Conservation (phyloP, 2,329 filamentous ascomycete genomes). For the Coleophoma crateriformis region DNA sequence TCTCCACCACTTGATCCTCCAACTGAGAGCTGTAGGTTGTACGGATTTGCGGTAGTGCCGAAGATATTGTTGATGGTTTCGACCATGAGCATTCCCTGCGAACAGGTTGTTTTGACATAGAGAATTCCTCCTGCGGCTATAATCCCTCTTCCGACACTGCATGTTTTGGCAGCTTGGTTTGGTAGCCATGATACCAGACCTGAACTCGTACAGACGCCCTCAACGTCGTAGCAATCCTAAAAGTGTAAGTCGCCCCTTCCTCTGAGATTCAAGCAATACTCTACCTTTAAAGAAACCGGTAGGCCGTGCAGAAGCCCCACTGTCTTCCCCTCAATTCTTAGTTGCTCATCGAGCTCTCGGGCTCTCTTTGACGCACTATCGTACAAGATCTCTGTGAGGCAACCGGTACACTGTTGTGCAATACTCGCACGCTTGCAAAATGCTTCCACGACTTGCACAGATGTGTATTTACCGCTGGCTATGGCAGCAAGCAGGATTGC, state of each 20-base stretch:
- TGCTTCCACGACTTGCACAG: neutral
- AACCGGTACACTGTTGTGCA: constrained; percentile 1
- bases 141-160: neutral
- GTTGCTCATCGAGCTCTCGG: neutral
- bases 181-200: neutral
- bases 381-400: neutral
- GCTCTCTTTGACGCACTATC: neutral
- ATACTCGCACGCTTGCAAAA: constrained; percentile 2
- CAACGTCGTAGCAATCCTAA: neutral
- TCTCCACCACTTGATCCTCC: constrained; percentile 1
- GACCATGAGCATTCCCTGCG: neutral
- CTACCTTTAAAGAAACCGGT: neutral
- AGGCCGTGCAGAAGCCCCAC: neutral
- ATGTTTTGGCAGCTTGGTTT: neutral
- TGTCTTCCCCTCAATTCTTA: neutral
- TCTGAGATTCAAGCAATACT: neutral
- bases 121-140: neutral
- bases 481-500: neutral
- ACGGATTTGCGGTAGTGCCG: neutral
- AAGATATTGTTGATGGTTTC: constrained; percentile 2
- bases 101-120: neutral
- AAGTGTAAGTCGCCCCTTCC: too few species aligned
- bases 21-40: neutral
- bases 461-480: neutral
- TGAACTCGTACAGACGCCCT: neutral